Evolutionary conservation across 2,329 filamentous ascomycete genomes (phyloP).

Genomic region (Sporothrix brasiliensis): DNA sequence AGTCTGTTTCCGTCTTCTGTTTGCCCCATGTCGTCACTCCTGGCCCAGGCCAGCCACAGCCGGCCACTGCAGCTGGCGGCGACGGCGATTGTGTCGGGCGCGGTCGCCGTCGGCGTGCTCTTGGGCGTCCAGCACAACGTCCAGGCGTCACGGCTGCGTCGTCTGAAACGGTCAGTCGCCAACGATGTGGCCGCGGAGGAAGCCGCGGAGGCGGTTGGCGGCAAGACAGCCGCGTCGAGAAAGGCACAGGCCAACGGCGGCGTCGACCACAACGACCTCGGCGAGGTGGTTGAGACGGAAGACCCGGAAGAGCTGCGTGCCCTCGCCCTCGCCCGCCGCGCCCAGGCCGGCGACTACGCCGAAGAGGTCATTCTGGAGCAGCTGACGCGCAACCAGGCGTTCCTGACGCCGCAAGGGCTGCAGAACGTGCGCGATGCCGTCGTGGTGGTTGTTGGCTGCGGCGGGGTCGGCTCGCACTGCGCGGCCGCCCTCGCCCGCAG

Average conservation of each 20-base stretch:
- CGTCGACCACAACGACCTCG: background rate
- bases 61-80: constrained; percentile 65
- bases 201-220: constrained; percentile 20
- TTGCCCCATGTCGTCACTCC: constrained; percentile 45
- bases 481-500: constrained; percentile 83
- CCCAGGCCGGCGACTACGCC: constrained; percentile 66
- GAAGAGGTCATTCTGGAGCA: constrained; percentile 91
- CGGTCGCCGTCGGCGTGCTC: constrained; percentile 61
- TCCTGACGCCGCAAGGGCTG: constrained; percentile 81
- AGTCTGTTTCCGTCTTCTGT: no score
- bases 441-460: constrained; percentile 87
- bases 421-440: constrained; percentile 78
- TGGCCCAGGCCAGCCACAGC: constrained; percentile 50
- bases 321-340: constrained; percentile 60
- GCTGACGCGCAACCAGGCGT: constrained; percentile 87
- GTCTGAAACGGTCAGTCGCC: constrained; percentile 62
- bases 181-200: constrained; percentile 41
- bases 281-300: constrained; percentile 54
- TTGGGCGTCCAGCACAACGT: constrained; percentile 65
- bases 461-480: constrained; percentile 93
- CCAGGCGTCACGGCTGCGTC: constrained; percentile 56
- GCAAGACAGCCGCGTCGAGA: background rate
- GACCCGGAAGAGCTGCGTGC: constrained; percentile 66
- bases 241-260: background rate
- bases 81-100: constrained; percentile 68